Conservation (phyloP, 129 eudicot genomes). For the Dittrichia graveolens region DNA sequence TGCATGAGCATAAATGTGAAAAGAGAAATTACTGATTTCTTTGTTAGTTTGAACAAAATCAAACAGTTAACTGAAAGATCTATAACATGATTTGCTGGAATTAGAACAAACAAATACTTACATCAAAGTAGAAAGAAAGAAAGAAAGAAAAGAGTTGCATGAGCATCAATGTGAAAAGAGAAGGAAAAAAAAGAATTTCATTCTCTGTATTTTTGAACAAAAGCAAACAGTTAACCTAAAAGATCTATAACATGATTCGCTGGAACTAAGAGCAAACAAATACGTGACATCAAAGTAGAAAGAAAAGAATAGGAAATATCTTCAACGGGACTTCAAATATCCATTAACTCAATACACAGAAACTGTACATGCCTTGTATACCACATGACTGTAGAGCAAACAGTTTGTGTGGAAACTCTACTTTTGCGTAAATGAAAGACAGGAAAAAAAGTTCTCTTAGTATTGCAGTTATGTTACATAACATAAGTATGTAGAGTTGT, state of each 20-base stretch:
- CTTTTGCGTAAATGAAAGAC: no score
- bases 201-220: background rate
- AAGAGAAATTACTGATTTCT: background rate
- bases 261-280: background rate
- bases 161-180: constrained; percentile 5
- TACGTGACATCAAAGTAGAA: background rate
- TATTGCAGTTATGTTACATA: no score
- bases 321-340: background rate
- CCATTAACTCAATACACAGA: background rate
- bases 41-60: no score
- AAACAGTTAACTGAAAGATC: no score
- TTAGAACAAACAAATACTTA: no score
- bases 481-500: no score
- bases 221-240: background rate
- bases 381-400: no score
- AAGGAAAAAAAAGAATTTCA: background rate
- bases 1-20: constrained; percentile 8
- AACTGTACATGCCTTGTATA: background rate
- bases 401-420: no score
- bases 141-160: background rate
- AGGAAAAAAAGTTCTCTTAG: no score
- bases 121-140: no score
- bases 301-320: background rate
- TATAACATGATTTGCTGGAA: no score
- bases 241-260: background rate